Conservation (phyloP, 371 early-diverging fungal species). For the Mucor irregularis region DNA sequence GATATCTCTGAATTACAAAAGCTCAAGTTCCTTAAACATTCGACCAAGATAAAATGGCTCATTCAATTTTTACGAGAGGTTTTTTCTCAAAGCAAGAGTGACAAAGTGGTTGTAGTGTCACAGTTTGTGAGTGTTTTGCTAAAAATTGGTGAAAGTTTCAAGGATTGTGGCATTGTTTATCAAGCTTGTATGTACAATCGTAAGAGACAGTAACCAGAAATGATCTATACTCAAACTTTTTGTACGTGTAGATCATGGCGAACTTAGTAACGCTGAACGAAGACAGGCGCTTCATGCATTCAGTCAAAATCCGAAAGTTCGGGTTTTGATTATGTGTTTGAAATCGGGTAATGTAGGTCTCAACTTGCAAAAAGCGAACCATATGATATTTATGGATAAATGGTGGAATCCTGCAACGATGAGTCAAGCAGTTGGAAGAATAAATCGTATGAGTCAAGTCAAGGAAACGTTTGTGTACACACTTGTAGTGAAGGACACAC, state of each 20-base stretch:
- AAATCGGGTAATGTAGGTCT: slow-evolving; percentile 48
- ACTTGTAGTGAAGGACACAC: slow-evolving; percentile 39
- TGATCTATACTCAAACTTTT: too few relatives aligned
- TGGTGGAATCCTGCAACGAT: slow-evolving; percentile 54
- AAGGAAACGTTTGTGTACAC: slow-evolving; percentile 43
- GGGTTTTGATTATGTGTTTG: slow-evolving; percentile 40
- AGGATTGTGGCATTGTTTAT: too few relatives aligned
- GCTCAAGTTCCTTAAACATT: slow-evolving; percentile 29
- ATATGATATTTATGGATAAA: slow-evolving; percentile 46
- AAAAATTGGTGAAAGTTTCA: too few relatives aligned
- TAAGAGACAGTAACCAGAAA: too few relatives aligned
- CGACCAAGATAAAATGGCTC: slow-evolving; percentile 40
- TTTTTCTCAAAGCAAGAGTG: slow-evolving; percentile 5
- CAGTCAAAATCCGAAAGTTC: slow-evolving; percentile 23
- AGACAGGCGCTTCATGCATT: slow-evolving; percentile 26
- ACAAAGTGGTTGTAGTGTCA: slow-evolving; percentile 42
- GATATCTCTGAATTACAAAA: slow-evolving; percentile 31
- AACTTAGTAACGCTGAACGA: slow-evolving; percentile 21
- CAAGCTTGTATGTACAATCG: too few relatives aligned
- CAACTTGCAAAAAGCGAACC: slow-evolving; percentile 44
- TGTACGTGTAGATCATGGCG: slow-evolving; percentile 44
- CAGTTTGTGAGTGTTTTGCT: slow-evolving; percentile 45
- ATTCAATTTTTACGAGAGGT: slow-evolving; percentile 23
- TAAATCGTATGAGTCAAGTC: slow-evolving; percentile 44
- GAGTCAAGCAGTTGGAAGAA: slow-evolving; percentile 46